Conservation (phyloP, 1,284 basidiomycete species). For the Fistulina hepatica region DNA sequence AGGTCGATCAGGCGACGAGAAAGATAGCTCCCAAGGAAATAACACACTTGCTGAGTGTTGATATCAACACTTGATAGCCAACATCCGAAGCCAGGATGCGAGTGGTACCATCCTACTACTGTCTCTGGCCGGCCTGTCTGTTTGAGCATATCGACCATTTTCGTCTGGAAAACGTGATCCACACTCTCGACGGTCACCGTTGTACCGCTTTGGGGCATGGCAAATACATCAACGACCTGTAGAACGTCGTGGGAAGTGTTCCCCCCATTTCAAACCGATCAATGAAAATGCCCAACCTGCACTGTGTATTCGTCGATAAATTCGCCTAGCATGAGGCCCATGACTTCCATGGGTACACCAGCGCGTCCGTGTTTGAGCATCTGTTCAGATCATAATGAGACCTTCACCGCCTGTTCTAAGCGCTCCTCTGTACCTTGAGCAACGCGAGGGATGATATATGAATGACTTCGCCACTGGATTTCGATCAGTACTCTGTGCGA, state of each 20-base stretch:
- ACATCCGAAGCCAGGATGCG: conserved; percentile 98
- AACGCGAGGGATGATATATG: conserved; percentile 92
- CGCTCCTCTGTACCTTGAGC: conserved; percentile 56
- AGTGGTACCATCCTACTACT: conserved; percentile 99
- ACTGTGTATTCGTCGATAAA: conserved; percentile 99
- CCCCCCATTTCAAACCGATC: too few relatives aligned
- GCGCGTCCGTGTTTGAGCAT: conserved; percentile 99
- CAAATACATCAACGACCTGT: conserved; percentile 99
- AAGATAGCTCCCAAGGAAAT: conserved; percentile 8
- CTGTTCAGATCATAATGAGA: conserved; percentile 30
- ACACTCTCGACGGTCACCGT: conserved; percentile 98
- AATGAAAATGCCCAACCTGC: too few relatives aligned
- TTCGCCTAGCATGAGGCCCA: conserved; percentile 98
- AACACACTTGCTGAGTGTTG: conserved; percentile 89
- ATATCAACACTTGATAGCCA: conserved; percentile 99
- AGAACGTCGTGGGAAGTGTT: too few relatives aligned
- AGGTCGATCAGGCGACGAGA: conserved; percentile 12
- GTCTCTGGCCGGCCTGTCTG: conserved; percentile 98
- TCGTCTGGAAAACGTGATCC: conserved; percentile 97
- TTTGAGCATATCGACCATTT: conserved; percentile 99
- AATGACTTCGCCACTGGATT: conserved; percentile 80
- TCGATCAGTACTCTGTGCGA: conserved; percentile 6
- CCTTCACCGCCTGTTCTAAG: not conserved
- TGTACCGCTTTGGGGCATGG: conserved; percentile 99
- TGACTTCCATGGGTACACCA: conserved; percentile 99